Evolutionary conservation across 2,329 filamentous ascomycete species (phyloP), one percentile per base, ranked within the genome.

Genomic region (Trichoderma breve): DNA sequence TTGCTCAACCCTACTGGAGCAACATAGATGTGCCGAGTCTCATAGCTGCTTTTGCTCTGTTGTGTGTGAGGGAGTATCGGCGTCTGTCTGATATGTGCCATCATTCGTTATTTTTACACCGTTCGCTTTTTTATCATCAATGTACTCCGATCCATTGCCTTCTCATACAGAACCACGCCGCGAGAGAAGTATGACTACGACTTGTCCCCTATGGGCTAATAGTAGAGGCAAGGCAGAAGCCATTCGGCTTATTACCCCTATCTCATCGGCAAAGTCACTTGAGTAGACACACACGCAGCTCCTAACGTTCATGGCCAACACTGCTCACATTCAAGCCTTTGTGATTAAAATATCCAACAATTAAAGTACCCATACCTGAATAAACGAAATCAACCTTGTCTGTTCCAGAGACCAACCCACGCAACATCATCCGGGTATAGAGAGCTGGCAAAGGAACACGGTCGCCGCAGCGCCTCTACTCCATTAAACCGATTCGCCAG

Each of bases 401-500:
- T 47, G 28, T 53, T 57, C 53, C 32, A 60, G 30, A 11, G 6
- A 6, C 39, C 11, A 26, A 51, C 11, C 11, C 28, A 36, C 47
- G n/a, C 32, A 39, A 28, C 32, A 39, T 14, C n/a, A 15, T 36
- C 53, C 21, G 30, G 24, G 24, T 66, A 36, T 64, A 30, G 15
- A 47, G 34, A 34, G 47, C 51, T 39, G 47, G 53, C n/a, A 30
- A 43, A 64, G 61, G 18, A 28, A 53, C 39, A 61, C 24, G 3
- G 32, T 62, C 36, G 28, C 66, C 39, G 18, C 36, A 36, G 39
- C 66, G 57, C 66, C 66, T 28, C 36, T 36, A 70, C 66, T 70
- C 57, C 66, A 53, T 69, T 36, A n/a, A 32, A 61, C 57, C 39
- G 12, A 58, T 43, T 30, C 9, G 24, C 51, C 24, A 67, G 18